These are phyloP conservation scores for Ogataea salicorniae DNA, from an alignment of 805 yeast genomes.

Conservation along the genomic window DNA sequence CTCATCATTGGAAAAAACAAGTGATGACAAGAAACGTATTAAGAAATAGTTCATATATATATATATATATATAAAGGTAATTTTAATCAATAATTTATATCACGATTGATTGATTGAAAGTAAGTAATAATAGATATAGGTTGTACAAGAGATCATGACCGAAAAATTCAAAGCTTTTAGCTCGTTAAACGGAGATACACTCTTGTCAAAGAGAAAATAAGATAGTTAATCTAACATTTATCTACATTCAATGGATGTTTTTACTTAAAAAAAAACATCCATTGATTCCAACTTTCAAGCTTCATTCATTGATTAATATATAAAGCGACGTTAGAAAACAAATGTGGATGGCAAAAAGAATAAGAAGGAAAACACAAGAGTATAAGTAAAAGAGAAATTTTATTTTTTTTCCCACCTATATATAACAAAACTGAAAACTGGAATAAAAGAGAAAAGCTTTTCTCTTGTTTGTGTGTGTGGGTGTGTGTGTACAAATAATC, in stretches of 20 bases:
- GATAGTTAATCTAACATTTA: not conserved
- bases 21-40: not conserved
- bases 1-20: not conserved
- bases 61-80: not conserved
- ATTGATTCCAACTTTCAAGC: conserved; percentile 6
- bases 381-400: not conserved
- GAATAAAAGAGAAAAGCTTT: no score
- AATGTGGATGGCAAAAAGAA: not conserved
- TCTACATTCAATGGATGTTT: not conserved
- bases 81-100: no score
- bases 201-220: conserved; percentile 19
- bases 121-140: not conserved
- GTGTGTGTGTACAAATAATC: no score
- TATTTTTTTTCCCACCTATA: no score
- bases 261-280: no score
- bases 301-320: not conserved
- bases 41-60: not conserved
- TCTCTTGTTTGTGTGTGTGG: no score
- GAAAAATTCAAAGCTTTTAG: conserved; percentile 37
- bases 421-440: no score
- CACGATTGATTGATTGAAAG: no score
- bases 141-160: conserved; percentile 47
- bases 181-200: conserved; percentile 53
- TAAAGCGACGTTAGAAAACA: conserved; percentile 12
- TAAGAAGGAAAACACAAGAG: no score